A percentile compares a stretch with the other conserved stretches of the same genome.
Conservation (phyloP, 495 filamentous ascomycete species). For the Xylaria palmicola region DNA sequence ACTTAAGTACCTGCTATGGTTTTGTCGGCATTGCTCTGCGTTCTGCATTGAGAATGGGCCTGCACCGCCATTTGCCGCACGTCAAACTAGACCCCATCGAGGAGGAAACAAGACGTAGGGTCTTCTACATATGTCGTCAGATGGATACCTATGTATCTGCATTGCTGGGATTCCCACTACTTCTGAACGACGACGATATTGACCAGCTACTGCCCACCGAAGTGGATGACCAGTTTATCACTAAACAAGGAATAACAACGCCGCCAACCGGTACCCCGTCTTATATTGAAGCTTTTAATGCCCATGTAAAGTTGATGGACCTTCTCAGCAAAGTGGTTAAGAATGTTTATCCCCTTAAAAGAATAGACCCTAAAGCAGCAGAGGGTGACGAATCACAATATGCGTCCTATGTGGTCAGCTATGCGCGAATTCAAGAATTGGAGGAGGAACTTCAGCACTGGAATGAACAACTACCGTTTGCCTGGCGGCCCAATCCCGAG, state of each 20-base stretch:
- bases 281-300: constrained; percentile 77
- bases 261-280: constrained; percentile 76
- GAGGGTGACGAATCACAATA: constrained; percentile 37
- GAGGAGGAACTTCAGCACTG: constrained; percentile 82
- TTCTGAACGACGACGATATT: constrained; percentile 84
- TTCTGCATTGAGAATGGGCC: constrained; percentile 79
- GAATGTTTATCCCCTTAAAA: constrained; percentile 87
- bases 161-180: constrained; percentile 79
- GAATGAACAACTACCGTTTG: constrained; percentile 74
- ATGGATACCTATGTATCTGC: constrained; percentile 95
- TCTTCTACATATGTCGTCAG: constrained; percentile 89
- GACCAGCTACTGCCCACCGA: constrained; percentile 84
- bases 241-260: constrained; percentile 65
- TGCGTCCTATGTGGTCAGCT: constrained; percentile 76
- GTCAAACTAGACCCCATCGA: constrained; percentile 81
- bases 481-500: constrained; percentile 72
- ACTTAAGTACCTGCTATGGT: constrained; percentile 89
- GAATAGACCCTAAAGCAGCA: constrained; percentile 56
- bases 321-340: constrained; percentile 84
- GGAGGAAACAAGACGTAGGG: constrained; percentile 74
- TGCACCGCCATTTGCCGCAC: constrained; percentile 74
- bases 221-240: constrained; percentile 92
- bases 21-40: constrained; percentile 88
- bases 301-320: constrained; percentile 73
- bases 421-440: constrained; percentile 85